Base-by-base conservation (phyloP, 2,329 filamentous ascomycete genomes). In the Juglanconis sp. region DNA sequence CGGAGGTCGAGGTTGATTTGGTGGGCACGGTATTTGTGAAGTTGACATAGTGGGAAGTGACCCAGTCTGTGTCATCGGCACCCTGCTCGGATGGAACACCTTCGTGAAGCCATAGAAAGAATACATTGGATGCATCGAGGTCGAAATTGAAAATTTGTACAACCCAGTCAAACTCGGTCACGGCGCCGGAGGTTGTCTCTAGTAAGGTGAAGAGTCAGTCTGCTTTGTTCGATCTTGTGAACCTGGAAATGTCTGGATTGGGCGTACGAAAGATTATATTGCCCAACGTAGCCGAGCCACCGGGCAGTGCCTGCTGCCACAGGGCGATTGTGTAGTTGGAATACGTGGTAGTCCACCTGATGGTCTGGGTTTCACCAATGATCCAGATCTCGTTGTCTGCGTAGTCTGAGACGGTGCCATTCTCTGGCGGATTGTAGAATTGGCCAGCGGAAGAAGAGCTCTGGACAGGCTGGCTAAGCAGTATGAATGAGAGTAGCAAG, bases 261-360 rank as follows among this genome's bases (percentile, higher is more conserved):
- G 10, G 56, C 63, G 55, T 52, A 65, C 65, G 36, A 5, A 56
- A 42, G 3, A 66, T 46, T 6, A 62, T 59, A 1, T 66, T 66
- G 1, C 66, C 66, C 4, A 58, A 11, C 0, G n/a, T 53, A 11
- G 65, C 68, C 0, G 62, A 56, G 2, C 44, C 52, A 11, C 57
- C 48, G 1, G 46, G 42, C 2, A 48, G 30, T 15, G 42, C 55
- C 40, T 70, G 59, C 13, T 71, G 69, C 64, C 65, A 69, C 6
- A 70, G n/a, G 7, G 63, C 64, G 56, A 70, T 67, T 11, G 63
- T 63, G 61, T 69, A 71, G 31, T 64, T 62, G 6, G 46, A 59
- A 44, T 65, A 65, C 3, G 51, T 61, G 1, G 67, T 70, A 11
- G 65, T 67, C 51, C 65, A 69, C 17, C 62, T 58, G 51, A 70